Percentiles rank a stretch among this genome's conserved stretches.
These are phyloP conservation scores for Anthracocystis panici-leucophaei DNA, from an alignment of 1,284 basidiomycete species.

Conservation along the genomic window DNA sequence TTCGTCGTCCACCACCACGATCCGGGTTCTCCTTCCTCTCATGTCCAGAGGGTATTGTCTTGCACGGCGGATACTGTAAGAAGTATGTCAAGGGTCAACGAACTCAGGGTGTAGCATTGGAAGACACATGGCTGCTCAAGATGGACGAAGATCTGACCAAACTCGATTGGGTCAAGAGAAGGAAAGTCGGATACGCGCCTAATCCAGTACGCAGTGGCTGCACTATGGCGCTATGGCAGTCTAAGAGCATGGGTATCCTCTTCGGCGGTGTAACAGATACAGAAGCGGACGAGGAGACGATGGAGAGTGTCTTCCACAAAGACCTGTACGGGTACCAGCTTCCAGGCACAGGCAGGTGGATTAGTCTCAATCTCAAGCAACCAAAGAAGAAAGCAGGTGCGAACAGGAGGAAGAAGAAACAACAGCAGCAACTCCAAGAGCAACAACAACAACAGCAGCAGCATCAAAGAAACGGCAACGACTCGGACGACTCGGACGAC, in stretches of 20 bases:
- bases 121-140: constrained; percentile 92
- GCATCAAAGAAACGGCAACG: constrained; percentile 31
- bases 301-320: constrained; percentile 73
- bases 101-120: constrained; percentile 85
- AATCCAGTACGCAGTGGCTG: constrained; percentile 75
- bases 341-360: constrained; percentile 82
- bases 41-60: constrained; percentile 81
- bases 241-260: constrained; percentile 77
- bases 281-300: constrained; percentile 84
- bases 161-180: constrained; percentile 84
- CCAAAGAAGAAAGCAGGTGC: constrained; percentile 73
- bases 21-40: constrained; percentile 87
- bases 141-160: constrained; percentile 68
- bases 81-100: constrained; percentile 88
- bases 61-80: constrained; percentile 93
- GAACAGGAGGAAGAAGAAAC: constrained; percentile 73
- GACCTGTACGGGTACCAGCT: constrained; percentile 78
- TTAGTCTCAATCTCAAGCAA: constrained; percentile 77
- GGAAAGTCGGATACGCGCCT: constrained; percentile 77
- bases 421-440: constrained; percentile 53
- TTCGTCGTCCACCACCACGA: constrained; percentile 55
- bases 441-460: constrained; percentile 34
- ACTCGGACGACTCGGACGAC: constrained; percentile 47
- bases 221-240: constrained; percentile 85
- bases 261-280: constrained; percentile 94